Evolutionary conservation across 495 filamentous ascomycete species (phyloP), one percentile per base, ranked within the genome.

Genomic region (Hypoxylon subgilvum): DNA sequence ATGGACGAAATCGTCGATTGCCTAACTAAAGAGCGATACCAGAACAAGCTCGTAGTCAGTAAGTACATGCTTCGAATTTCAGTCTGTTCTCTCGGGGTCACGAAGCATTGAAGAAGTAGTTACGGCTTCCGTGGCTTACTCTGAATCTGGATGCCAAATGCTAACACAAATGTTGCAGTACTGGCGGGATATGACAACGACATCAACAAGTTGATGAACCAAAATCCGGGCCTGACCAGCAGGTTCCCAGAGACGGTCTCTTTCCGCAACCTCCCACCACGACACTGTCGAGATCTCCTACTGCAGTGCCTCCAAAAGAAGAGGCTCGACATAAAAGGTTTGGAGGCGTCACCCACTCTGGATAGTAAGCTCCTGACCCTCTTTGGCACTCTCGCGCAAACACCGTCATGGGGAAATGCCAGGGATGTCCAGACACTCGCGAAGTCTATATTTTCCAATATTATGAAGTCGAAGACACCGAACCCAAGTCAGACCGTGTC

Each of bases 1-100:
- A 83, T 90, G 66, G 82, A 90, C 39, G 88, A 91, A 72, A 71
- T 92, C 7, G 85, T 89, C 0, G 85, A 90, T 68, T 82, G 76
- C 34, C 72, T 88, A 6, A 88, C 86, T 0, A 88, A 88, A 60
- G 77, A 79, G 1, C 72, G 72, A 19, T 94, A 83, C 61, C 58
- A 66, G 5, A 75, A 80, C 39, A 91, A 87, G 52, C 66, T 94
- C 1, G 76, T 94, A 34, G 77, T 88, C 12, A 89, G 61, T 64
- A 64, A 64, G 61, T 64, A 49, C 22, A 31, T 36, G 10, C n/a
- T 5, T 13, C 7, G n/a, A 12, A 34, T 12, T 34, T 34, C 27
- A 10, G 27, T 10, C 5, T 30, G 27, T 30, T 10, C 27, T 10
- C 5, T 30, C 5, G 5, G 5, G 27, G 27, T 5, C 27, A 30